Evolutionary conservation across 2,329 filamentous ascomycete genomes (phyloP), one percentile per base, ranked within the genome.

Genomic region (Verticillium alfalfae): DNA sequence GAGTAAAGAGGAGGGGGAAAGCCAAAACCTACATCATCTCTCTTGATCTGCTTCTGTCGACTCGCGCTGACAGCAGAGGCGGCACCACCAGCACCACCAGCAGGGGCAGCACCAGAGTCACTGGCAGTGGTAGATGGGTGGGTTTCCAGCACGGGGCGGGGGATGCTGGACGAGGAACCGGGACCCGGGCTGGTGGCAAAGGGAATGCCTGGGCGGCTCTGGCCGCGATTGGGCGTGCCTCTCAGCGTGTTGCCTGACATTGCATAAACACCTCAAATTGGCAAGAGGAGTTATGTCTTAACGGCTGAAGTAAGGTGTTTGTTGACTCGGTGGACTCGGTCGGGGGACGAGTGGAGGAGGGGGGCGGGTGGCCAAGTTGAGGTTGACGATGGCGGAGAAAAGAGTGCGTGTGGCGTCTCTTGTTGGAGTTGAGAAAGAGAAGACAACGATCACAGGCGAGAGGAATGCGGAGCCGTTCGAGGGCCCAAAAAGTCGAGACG

Each of bases 11-110:
- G 36, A 26, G 34, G 55, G 34, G 38, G 36, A 38, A 18, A 22
- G 39, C 13, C n/a, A 52, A 63, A 66, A 81, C 86, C 71, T 82
- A 99, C 95, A 90, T 99, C 95, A 88, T 99, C 95, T 78, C 93
- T 89, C 81, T 98, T 98, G 69, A 89, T 90, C 83, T 97, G 94
- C 80, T 97, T 97, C 77, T 95, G 91, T 72, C 95, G 88, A 77
- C 94, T 98, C 69, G 93, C 91, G 79, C 92, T 97, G 79, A 97
- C 85, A 49, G 90, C 88, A 61, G 92, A 91, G 52, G 90, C 88
- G 61, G 92, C 91, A 66, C 73, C 77, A 61, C 77, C 84, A 4
- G 45, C n/a, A 26, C 45, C 45, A 22, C 45, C 45, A 64, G 74
- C 22, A 39, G 57, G 38, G 31, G 38, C 57, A 26, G 58, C 58